Evolutionary conservation across 1,139 yeast genomes (phyloP), one percentile per base, ranked within the genome.

Genomic region (Candida sanyaensis): DNA sequence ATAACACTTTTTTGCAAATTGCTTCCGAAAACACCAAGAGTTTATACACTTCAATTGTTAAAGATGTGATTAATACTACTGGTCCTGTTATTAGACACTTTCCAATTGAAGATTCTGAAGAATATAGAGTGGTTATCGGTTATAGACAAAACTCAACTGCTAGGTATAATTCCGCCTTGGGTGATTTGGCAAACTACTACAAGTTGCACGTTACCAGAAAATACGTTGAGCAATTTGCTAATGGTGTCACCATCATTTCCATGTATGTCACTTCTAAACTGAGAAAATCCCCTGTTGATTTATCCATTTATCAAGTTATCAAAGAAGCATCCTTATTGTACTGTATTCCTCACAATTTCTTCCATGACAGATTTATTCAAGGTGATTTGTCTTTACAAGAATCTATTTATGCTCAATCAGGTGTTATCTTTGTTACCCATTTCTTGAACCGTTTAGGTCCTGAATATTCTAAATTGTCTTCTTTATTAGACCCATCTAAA

Each of bases 81-180:
- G 98, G 98, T 49, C 98, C 99, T 17, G 96, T 91, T 30, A 90
- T 93, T 63, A 92, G 86, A 69, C 88, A 90, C 63, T 86, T 85
- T 62, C 87, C 93, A 48, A 78, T 89, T 47, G 92, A 88, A 55
- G 86, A 87, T 56, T 76, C 86, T 12, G 97, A 92, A 62, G 79
- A 74, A 58, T 86, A 88, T 62, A 80, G 98, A 64, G 84, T 93
- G 54, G 83, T 93, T 45, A 88, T 93, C 63, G 99, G 96, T 47
- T 92, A 82, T 73, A 86, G 86, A 62, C 93, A 88, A 65, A 84
- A 86, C 55, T 78, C 96, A 29, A 85, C 97, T 12, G 88, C 93
- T 46, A 86, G 93, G 55, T 93, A 88, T 73, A 90, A 86, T 67
- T 84, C 96, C 38, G 96, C 98, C 17, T 78, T 93, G 56, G 81